Percentiles rank a stretch among this genome's conserved stretches.
Evolutionary conservation across 306 rosid genomes (phyloP).

Genomic region (Senna siamea): DNA sequence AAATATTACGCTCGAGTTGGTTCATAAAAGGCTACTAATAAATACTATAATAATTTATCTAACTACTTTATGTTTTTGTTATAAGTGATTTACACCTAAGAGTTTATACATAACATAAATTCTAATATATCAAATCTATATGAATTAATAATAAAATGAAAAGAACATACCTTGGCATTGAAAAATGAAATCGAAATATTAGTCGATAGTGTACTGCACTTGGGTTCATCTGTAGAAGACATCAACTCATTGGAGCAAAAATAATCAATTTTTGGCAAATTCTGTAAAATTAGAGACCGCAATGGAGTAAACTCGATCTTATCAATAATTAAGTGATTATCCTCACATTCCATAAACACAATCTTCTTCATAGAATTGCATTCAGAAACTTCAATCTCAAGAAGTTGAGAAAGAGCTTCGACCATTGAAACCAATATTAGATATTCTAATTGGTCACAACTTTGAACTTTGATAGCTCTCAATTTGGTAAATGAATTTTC

Average conservation of each 20-base stretch:
- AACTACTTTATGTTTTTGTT: too few species aligned
- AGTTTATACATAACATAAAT: too few species aligned
- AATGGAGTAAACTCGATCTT: conserved; percentile 10
- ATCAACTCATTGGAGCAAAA: not conserved
- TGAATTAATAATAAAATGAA: too few species aligned
- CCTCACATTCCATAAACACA: not conserved
- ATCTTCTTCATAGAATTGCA: conserved; percentile 19
- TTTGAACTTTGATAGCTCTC: not conserved
- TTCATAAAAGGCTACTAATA: too few species aligned
- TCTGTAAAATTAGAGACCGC: not conserved
- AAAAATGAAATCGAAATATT: not conserved
- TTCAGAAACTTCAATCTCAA: not conserved
- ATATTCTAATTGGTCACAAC: not conserved
- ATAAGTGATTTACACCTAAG: too few species aligned
- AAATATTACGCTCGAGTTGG: too few species aligned
- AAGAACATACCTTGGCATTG: not conserved
- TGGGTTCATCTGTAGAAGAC: too few species aligned
- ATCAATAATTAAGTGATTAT: too few species aligned
- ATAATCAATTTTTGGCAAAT: not conserved
- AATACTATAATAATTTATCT: too few species aligned
- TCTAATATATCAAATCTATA: too few species aligned
- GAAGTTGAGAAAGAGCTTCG: not conserved
- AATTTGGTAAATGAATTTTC: not conserved
- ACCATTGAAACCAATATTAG: conserved; percentile 19
- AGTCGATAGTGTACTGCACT: not conserved